These are phyloP conservation scores for Ogataea methylovora DNA, from an alignment of 805 yeast species.

Conservation along the genomic window DNA sequence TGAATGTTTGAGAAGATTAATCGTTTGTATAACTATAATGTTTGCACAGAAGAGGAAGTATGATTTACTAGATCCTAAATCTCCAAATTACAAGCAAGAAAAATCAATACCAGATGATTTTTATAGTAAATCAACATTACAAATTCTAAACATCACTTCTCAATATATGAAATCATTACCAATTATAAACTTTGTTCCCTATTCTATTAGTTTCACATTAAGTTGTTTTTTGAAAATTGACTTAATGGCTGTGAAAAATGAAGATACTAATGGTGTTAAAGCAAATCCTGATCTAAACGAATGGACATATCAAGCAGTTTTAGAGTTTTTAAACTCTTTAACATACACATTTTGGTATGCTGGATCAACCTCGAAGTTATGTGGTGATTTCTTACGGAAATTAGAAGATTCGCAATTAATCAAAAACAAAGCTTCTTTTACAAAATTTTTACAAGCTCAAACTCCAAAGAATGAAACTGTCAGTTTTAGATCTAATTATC, in stretches of 20 bases:
- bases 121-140: constrained; percentile 10
- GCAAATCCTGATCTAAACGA: constrained; percentile 5
- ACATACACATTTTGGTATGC: constrained; percentile 12
- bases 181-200: constrained; percentile 12
- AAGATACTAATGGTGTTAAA: constrained; percentile 8
- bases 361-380: constrained; percentile 9
- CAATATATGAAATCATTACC: constrained; percentile 8
- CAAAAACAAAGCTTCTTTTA: background rate
- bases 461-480: background rate
- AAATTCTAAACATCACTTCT: constrained; percentile 12
- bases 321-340: constrained; percentile 6
- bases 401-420: constrained; percentile 1
- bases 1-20: constrained; percentile 11
- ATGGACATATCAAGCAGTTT: constrained; percentile 8
- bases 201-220: constrained; percentile 10
- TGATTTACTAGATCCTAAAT: constrained; percentile 9
- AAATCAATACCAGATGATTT: constrained; percentile 12
- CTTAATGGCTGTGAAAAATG: constrained; percentile 9
- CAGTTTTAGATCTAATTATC: background rate
- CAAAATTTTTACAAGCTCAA: background rate
- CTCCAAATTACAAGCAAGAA: constrained; percentile 6
- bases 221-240: constrained; percentile 11
- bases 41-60: constrained; percentile 13
- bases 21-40: constrained; percentile 13
- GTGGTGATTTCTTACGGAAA: constrained; percentile 9